These are phyloP conservation scores for Raffaelea albimanens DNA, from an alignment of 2,329 filamentous ascomycete genomes.

Conservation along the genomic window DNA sequence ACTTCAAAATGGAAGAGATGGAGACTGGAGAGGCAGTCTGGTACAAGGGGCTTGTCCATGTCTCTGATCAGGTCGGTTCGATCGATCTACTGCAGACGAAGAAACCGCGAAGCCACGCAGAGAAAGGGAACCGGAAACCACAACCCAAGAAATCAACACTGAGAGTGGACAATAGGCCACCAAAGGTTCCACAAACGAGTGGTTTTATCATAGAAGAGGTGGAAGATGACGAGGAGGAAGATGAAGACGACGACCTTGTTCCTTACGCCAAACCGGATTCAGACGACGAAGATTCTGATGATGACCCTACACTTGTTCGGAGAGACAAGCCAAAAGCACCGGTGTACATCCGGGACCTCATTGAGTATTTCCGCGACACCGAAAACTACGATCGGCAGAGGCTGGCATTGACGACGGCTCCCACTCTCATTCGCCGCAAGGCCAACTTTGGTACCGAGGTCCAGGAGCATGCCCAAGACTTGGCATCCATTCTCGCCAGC, in stretches of 20 bases:
- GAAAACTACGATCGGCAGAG: slow-evolving; percentile 81
- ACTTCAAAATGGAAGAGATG: slow-evolving; percentile 77
- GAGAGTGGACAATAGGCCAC: slow-evolving; percentile 6
- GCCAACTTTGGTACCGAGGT: slow-evolving; percentile 83
- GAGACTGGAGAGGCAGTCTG: slow-evolving; percentile 62
- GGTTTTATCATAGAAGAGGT: slow-evolving; percentile 58
- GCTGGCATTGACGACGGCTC: slow-evolving; percentile 67
- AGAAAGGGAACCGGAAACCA: slow-evolving; percentile 8
- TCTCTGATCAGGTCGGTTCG: slow-evolving; percentile 55
- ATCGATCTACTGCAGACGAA: slow-evolving; percentile 35
- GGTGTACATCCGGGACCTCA: slow-evolving; percentile 82
- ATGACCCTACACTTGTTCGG: slow-evolving; percentile 79
- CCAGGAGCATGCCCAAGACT: slow-evolving; percentile 69
- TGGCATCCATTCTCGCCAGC: slow-evolving; percentile 67
- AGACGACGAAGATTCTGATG: slow-evolving; percentile 84
- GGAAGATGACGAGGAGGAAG: slow-evolving; percentile 47
- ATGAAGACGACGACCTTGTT: slow-evolving; percentile 59
- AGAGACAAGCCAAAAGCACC: slow-evolving; percentile 76
- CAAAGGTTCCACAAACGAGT: slow-evolving; percentile 16
- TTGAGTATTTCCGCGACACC: slow-evolving; percentile 66
- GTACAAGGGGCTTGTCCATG: slow-evolving; percentile 58
- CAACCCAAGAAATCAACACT: slow-evolving; percentile 13
- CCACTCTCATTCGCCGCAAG: slow-evolving; percentile 77
- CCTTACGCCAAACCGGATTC: slow-evolving; percentile 81
- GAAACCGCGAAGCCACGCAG: background rate